A percentile compares a stretch with the other conserved stretches of the same genome.
Evolutionary conservation across 345 rosid species (phyloP).

Genomic region (Salix dunnii): DNA sequence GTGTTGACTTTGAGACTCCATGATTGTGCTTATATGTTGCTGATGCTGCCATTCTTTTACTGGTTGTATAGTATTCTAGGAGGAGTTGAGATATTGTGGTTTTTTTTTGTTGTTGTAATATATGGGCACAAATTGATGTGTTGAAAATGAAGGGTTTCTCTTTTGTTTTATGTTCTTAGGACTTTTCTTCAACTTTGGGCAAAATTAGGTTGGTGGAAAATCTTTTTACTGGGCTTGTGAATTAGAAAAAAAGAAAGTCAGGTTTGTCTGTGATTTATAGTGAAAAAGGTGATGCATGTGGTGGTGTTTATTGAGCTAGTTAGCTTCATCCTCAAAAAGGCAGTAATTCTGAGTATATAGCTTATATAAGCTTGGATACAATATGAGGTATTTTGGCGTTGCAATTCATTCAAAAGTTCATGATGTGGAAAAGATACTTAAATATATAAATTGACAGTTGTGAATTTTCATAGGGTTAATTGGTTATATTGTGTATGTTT

Average conservation of each 20-base stretch:
- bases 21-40: not conserved
- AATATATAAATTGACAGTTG: not conserved
- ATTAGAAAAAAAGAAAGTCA: not conserved
- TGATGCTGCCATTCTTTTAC: not conserved
- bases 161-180: not conserved
- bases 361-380: not conserved
- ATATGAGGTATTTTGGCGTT: not conserved
- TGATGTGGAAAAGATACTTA: not conserved
- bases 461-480: not conserved
- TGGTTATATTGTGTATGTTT: not conserved
- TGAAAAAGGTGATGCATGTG: not conserved
- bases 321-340: not conserved
- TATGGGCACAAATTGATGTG: not conserved
- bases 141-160: not conserved
- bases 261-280: not conserved
- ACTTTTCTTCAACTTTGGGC: not conserved
- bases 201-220: not conserved
- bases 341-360: not conserved
- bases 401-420: not conserved
- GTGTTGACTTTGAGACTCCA: not conserved
- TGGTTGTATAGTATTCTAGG: not conserved
- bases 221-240: not conserved
- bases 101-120: not conserved
- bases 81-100: not conserved
- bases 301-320: not conserved